Base-by-base conservation (phyloP, 495 filamentous ascomycete genomes). In the Trichoderma virens region DNA sequence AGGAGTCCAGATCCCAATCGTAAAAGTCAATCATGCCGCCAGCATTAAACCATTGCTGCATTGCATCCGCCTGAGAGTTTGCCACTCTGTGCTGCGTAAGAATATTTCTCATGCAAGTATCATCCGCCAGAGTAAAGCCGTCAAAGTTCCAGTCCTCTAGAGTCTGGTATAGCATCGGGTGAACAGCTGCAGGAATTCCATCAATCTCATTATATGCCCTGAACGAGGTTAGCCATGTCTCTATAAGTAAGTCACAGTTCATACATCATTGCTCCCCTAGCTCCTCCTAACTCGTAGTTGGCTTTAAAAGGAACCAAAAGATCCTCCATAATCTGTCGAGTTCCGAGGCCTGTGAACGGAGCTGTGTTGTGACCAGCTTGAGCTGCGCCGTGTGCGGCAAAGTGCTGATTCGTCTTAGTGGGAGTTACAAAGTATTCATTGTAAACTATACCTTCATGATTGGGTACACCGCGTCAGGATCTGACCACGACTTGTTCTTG, bases 181-280 rank as follows among this genome's bases (percentile, higher is more conserved):
- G 0, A 13, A 56, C 25, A 18, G 25, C 23, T 3, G 5, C 2
- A 0, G 51, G 51, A 0, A 56, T 18, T 14, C 51, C 25, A 18
- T 56, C 51, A 28, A 56, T 31, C 11, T 56, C 51, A 18, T 56
- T 2, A 31, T 56, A 56, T 11, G 27, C 51, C 25, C 45, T 54
- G 23, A 4, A 2, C 16, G 5, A 9, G n/a, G 20, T 54, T 27
- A 54, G 45, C 20, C 25, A 27, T 4, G 45, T 5, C 13, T 54
- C 13, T n/a, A 2, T 16, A 27, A 23, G 7, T 7, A 25, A 7
- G 6, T 23, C 23, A 25, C 5, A 1, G 5, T n/a, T 32, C 71
- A 59, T 65, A 74, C 73, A 78, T 78, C 76, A 78, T 74, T 8
- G 75, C 74, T 5, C 76, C 75, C 60, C 69, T 72, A 0, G 67